Base-by-base conservation (phyloP, 2,329 filamentous ascomycete species). In the Myriosclerotinia scirpicola region DNA sequence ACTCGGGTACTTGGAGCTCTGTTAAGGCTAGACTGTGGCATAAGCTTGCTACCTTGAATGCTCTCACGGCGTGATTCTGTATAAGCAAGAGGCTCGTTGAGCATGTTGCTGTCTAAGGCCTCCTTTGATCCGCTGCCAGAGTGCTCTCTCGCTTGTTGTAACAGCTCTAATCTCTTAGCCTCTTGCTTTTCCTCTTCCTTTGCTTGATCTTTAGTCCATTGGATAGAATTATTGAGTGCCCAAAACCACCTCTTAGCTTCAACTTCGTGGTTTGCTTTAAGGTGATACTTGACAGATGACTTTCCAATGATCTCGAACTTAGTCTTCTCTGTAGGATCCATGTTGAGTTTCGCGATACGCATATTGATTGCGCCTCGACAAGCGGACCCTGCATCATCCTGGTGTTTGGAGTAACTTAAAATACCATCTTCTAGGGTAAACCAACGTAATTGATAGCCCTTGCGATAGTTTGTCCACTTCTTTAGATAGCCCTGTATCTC, bases 401-500 rank as follows among this genome's bases (percentile, higher is more conserved):
- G 95, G 77, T 98, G 92, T 80, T 99, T 99, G 82, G 98, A 99
- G 80, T 99, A 99, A 79, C 95, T 98, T 71, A 99, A 79, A 15
- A 99, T 94, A 15, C 95, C 95, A 76, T 99, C 95, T 77, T 99
- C 95, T 11, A 99, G 85, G 17, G 98, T 95, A 76, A 99, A 99
- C 93, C 94, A 99, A 68, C 95, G 85, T 70, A 99, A 79, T 80
- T 99, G 97, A 80, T 97, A 99, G 11, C 95, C 95, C 76, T 91
- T 93, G 30, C 94, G 93, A 77, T 99, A 99, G 77, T 99, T 99
- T 58, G 95, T 99, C 95, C 95, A 99, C 78, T 99, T 99, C 80
- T 97, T 98, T 66, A 99, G 82, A 77, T 98, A 99, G 8, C 95
- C 95, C 80, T 96, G 97, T 91, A 99, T 98, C 79, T 98, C 94